Evolutionary conservation across 495 filamentous ascomycete genomes (phyloP).

Genomic region (Rusavskia elegans): DNA sequence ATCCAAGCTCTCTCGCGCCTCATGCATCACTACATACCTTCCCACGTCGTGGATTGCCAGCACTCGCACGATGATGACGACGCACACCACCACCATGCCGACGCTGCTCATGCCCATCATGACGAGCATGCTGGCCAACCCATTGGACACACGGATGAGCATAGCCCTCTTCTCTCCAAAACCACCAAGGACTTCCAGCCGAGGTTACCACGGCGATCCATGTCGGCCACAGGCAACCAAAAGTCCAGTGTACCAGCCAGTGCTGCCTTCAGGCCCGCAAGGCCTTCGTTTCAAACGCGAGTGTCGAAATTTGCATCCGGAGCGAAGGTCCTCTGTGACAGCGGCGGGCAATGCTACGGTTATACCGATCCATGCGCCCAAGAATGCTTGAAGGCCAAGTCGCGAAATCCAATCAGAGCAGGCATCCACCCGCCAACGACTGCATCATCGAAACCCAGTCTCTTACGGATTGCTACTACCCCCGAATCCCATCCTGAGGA

Average conservation of each 20-base stretch:
- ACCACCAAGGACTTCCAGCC: not conserved
- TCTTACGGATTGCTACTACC: not conserved
- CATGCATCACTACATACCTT: conserved; percentile 71
- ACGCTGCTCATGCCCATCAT: conserved; percentile 4
- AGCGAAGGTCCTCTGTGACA: conserved; percentile 53
- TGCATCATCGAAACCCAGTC: conserved; percentile 1
- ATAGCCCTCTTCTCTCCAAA: conserved; percentile 27
- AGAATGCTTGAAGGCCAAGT: conserved; percentile 48
- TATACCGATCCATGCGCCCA: conserved; percentile 73
- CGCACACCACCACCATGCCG: conserved; percentile 10
- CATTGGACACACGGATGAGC: conserved; percentile 19
- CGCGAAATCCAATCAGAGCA: conserved; percentile 8
- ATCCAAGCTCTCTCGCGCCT: conserved; percentile 69
- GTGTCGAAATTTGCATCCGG: conserved; percentile 51
- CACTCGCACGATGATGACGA: conserved; percentile 52
- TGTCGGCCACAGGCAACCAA: not conserved
- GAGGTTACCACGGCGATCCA: not conserved
- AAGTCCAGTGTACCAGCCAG: too few species aligned
- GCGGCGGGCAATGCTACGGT: conserved; percentile 63
- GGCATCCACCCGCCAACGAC: conserved; percentile 1
- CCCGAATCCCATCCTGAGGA: not conserved
- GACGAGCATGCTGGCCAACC: not conserved
- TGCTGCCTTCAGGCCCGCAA: conserved; percentile 2
- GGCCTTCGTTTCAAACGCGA: conserved; percentile 29
- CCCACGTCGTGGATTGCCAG: conserved; percentile 87